These are phyloP conservation scores for Tetragonia tetragonoides DNA, from an alignment of 148 eudicot genomes.

Conservation along the genomic window DNA sequence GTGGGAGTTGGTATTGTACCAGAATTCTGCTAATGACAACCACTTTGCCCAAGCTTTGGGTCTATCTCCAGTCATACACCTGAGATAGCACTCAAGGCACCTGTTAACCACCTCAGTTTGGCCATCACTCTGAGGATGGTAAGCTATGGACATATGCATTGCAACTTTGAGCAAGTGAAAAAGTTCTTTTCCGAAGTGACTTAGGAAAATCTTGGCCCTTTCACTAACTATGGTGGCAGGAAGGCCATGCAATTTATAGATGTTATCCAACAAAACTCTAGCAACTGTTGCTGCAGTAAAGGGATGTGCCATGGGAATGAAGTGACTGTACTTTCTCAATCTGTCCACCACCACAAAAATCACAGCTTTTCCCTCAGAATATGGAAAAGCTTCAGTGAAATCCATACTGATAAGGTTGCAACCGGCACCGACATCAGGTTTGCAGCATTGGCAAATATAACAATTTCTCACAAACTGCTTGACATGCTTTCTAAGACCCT, in stretches of 20 bases:
- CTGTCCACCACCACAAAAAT: constrained; percentile 1
- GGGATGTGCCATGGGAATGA: not conserved
- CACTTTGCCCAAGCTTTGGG: too few species aligned
- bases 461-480: not conserved
- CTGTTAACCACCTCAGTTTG: not conserved
- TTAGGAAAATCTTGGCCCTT: not conserved
- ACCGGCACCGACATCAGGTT: not conserved
- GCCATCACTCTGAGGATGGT: not conserved
- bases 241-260: not conserved
- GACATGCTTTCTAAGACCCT: not conserved
- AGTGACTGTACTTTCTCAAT: constrained; percentile 6
- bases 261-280: not conserved
- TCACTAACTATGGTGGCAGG: not conserved
- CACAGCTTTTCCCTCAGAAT: not conserved
- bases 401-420: not conserved
- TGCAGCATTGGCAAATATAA: not conserved
- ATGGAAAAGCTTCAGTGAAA: not conserved
- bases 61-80: not conserved
- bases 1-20: too few species aligned
- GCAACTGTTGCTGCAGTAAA: not conserved
- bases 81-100: not conserved
- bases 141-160: not conserved
- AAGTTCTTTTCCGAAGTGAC: not conserved
- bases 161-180: not conserved
- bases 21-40: too few species aligned